A percentile compares a stretch with the other conserved stretches of the same genome.
phyloP scores from a whole-genome alignment of 2,329 filamentous ascomycete genomes.

The Fusarium sp. region DNA sequence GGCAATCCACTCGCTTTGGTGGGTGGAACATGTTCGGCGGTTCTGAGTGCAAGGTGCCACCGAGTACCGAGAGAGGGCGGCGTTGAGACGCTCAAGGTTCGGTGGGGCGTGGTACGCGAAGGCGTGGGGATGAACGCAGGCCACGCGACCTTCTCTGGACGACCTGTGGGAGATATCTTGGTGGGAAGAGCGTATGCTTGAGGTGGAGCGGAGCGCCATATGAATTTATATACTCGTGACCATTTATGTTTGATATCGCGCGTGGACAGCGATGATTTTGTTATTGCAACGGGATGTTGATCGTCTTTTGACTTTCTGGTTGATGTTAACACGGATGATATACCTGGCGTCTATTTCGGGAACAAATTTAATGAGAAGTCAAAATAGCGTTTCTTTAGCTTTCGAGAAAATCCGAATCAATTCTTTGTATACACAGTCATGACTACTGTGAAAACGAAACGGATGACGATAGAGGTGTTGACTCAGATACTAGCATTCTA shows the following conservation, averaged over 20 bases:
- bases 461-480: background rate
- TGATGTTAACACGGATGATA: conserved; percentile 27
- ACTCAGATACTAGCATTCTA: background rate
- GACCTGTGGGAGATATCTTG: conserved; percentile 46
- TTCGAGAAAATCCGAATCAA: background rate
- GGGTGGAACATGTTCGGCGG: conserved; percentile 64
- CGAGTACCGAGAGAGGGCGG: conserved; percentile 48
- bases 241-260: background rate
- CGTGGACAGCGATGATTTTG: background rate
- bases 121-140: conserved; percentile 55
- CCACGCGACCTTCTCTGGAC: conserved; percentile 60
- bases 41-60: conserved; percentile 64
- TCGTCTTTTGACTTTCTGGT: conserved; percentile 13
- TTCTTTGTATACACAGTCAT: background rate
- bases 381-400: background rate
- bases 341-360: conserved; percentile 33
- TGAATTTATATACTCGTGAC: conserved; percentile 1
- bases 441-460: background rate
- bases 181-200: conserved; percentile 48
- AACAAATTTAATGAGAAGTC: conserved; percentile 25
- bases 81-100: conserved; percentile 55
- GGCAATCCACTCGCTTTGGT: conserved; percentile 64
- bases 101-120: conserved; percentile 62
- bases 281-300: conserved; percentile 4
- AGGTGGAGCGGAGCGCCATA: background rate